Conservation (phyloP, 179 eudicot genomes). For the Pouteria campechiana region DNA sequence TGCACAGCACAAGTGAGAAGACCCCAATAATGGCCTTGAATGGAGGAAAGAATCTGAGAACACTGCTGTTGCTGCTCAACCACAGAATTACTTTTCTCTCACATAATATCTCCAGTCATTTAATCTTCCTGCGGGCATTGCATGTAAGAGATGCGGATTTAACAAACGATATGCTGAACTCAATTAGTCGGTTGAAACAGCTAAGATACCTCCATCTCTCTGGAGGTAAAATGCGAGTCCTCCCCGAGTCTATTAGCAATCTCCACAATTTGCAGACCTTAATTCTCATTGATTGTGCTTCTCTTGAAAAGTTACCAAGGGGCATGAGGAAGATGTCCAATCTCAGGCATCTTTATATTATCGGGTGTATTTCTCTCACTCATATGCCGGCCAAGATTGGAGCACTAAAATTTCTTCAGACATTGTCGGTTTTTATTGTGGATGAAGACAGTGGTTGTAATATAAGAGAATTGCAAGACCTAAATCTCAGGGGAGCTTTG, state of each 20-base stretch:
- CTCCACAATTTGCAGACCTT: slow-evolving; percentile 13
- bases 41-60: too few relatives aligned
- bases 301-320: slow-evolving; percentile 8
- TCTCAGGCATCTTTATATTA: slow-evolving; percentile 8
- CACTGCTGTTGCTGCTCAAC: too few relatives aligned
- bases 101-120: background rate
- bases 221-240: background rate
- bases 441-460: slow-evolving; percentile 6
- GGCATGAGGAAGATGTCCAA: slow-evolving; percentile 3
- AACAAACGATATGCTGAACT: slow-evolving; percentile 7
- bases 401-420: slow-evolving; percentile 7
- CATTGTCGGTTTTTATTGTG: slow-evolving; percentile 9
- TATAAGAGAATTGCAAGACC: slow-evolving; percentile 9
- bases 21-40: too few relatives aligned
- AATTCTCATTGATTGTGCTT: background rate
- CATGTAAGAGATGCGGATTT: too few relatives aligned
- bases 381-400: slow-evolving; percentile 12
- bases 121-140: background rate
- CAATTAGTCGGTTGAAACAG: slow-evolving; percentile 7
- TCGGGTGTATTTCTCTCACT: slow-evolving; percentile 1
- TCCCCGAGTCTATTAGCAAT: slow-evolving; percentile 10
- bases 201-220: slow-evolving; percentile 19
- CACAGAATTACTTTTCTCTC: too few relatives aligned
- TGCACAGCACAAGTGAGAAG: background rate
- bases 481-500: slow-evolving; percentile 9